Base-by-base conservation (phyloP, 768 basidiomycete species). In the Amanita thiersii region DNA sequence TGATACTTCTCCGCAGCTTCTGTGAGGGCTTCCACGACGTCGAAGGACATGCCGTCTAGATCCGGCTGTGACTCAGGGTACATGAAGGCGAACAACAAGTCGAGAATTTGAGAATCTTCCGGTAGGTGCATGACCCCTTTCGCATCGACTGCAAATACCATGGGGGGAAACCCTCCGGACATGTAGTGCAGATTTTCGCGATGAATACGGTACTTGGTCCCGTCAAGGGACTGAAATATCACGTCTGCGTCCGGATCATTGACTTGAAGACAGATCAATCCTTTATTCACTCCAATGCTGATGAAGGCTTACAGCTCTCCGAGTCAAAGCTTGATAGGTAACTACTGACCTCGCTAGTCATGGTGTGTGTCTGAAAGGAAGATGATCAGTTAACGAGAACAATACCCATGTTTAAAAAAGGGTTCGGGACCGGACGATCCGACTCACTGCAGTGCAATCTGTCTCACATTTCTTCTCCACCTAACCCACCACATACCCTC, bases 1-100 rank as follows among this genome's bases (percentile, higher is more conserved):
- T 53, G 39, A 34, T 51, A 56, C 43, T 54, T 56, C 37, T 54
- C 54, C 10, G 37, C 54, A 1, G 54, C 50, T 31, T 55, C 52
- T 2, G 54, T 43, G 19, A 55, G 49, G 3, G 40, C 36, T 3
- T 49, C 49, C 4, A 53, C 37, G 4, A 47, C 43, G 12, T 41
- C 30, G 36, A 52, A 49, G 17, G 41, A 39, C 8, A 50, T 28
- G 8, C 31, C 39, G n/a, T 12, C 42, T 18, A 56, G 40, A 12
- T 47, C 49, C 3, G 54, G 54, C 18, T 55, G 52, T 17, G 46
- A 44, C 33, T 49, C 47, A 3, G 48, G 52, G 30, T 55, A 51
- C 30, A 55, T 50, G 28, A 44, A 54, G 20, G 37, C 39, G 39
- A 54, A 51, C 2, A 54, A 39, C 21, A 52, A 39, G 4, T 52